A percentile compares a stretch with the other conserved stretches of the same genome.
Conservation (phyloP, 2,329 filamentous ascomycete genomes). For the Hypoxylon sp. region DNA sequence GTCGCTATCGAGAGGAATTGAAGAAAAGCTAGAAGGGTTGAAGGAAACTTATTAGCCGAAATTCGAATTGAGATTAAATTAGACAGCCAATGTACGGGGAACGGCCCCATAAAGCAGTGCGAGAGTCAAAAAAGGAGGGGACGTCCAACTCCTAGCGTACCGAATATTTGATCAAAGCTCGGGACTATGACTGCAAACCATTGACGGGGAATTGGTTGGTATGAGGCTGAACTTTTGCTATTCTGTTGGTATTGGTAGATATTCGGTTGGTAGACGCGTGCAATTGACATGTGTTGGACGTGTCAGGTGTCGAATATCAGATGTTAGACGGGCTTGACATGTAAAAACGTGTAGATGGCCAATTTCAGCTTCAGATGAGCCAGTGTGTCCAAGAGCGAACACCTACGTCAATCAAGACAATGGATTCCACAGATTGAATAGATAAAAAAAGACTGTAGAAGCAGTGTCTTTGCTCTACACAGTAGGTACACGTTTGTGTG, state of each 20-base stretch:
- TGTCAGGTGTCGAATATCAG: neutral
- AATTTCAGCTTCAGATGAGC: too few relatives aligned
- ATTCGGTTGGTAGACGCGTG: neutral
- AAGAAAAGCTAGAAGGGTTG: neutral
- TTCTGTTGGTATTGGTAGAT: too few relatives aligned
- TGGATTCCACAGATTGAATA: too few relatives aligned
- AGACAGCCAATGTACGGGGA: constrained; percentile 4
- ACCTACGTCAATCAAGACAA: too few relatives aligned
- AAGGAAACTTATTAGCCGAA: constrained; percentile 3
- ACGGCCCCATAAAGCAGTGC: constrained; percentile 19
- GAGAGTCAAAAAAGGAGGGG: constrained; percentile 10
- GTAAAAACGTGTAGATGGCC: too few relatives aligned
- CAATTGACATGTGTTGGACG: neutral
- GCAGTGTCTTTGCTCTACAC: too few relatives aligned
- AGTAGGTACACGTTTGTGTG: too few relatives aligned
- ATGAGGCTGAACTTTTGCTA: constrained; percentile 25
- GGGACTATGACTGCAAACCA: constrained; percentile 4
- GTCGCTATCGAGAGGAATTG: neutral
- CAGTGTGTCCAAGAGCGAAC: too few relatives aligned
- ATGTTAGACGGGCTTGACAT: too few relatives aligned
- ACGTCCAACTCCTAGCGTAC: constrained; percentile 16
- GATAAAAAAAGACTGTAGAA: too few relatives aligned
- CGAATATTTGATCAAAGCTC: constrained; percentile 12
- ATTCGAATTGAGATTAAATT: constrained; percentile 1
- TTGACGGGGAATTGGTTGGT: constrained; percentile 10